Base-by-base conservation (phyloP, 306 rosid genomes). In the Prunus mongolica region DNA sequence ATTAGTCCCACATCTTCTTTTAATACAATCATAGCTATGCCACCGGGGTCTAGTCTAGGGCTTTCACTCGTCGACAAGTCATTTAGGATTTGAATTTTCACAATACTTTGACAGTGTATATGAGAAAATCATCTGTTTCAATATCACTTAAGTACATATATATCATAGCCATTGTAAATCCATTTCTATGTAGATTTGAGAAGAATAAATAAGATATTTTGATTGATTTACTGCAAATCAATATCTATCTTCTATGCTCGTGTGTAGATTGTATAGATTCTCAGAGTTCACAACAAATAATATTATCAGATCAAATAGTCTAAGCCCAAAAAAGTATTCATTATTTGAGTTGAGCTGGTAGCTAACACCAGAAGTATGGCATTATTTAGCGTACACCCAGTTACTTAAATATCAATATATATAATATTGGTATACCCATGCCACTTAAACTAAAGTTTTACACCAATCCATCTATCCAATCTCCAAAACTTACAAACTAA, bases 401-500 rank as follows among this genome's bases (percentile, higher is more conserved):
- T 72, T 62, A 78, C 75, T 38, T 74, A 65, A 50, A 77, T 84
- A 79, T 83, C 83, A 82, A 84, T 58, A 88, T 84, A 87, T 34
- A 34, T 4, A 30, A 87, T 86, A 83, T 76, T 80, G 83, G 88
- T 82, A 81, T 82, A 85, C 84, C 86, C 84, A 74, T 74, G 34
- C 66, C 69, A 82, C 78, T 84, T 84, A 80, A 38, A 77, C 82
- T 80, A 87, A 86, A 67, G 78, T 86, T 92, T 80, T 85, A 82
- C 86, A 88, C 69, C 89, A 89, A 88, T 80, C 93, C 87, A 78
- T 72, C 88, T 84, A 84, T 82, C 90, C 54, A 49, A 89, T 76
- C 72, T 80, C 22, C 81, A 87, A 86, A 87, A 86, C 88, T 88
- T 75, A 88, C 91, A 93, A 93, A 93, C 82, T 87, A 91, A 91